Percentiles rank a stretch among this genome's conserved stretches.
Evolutionary conservation across 768 basidiomycete species (phyloP).

Genomic region (Panellus pusillus): DNA sequence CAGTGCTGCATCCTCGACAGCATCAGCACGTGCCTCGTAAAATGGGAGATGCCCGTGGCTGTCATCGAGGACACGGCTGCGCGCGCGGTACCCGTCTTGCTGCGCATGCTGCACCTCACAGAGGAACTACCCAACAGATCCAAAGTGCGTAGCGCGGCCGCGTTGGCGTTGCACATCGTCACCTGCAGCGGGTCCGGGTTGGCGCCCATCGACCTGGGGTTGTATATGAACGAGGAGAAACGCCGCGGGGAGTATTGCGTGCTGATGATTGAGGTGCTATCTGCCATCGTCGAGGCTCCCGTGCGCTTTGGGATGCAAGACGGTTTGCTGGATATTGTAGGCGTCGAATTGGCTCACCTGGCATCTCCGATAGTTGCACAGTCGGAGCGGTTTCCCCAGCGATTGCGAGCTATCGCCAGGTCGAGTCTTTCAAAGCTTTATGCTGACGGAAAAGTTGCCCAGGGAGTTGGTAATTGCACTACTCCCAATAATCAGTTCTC

Average conservation of each 20-base stretch:
- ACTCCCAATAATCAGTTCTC: background rate
- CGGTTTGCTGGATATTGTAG: slow-evolving; percentile 31
- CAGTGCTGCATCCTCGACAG: slow-evolving; percentile 41
- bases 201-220: slow-evolving; percentile 23
- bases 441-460: slow-evolving; percentile 33
- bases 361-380: slow-evolving; percentile 32
- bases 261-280: slow-evolving; percentile 34
- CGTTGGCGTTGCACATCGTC: slow-evolving; percentile 33
- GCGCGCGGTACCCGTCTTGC: slow-evolving; percentile 35
- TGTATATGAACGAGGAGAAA: slow-evolving; percentile 30
- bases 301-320: slow-evolving; percentile 33
- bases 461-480: slow-evolving; percentile 20
- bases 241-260: slow-evolving; percentile 32
- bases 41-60: slow-evolving; percentile 38
- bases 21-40: slow-evolving; percentile 35
- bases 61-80: slow-evolving; percentile 35
- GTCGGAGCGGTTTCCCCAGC: slow-evolving; percentile 29
- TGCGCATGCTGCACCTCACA: slow-evolving; percentile 33
- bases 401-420: slow-evolving; percentile 28
- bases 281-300: slow-evolving; percentile 32
- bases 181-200: slow-evolving; percentile 21
- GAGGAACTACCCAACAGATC: slow-evolving; percentile 30
- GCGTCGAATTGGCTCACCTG: slow-evolving; percentile 33
- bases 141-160: slow-evolving; percentile 31
- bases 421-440: slow-evolving; percentile 38